A percentile compares a stretch with the other conserved stretches of the same genome.
phyloP scores from a whole-genome alignment of 208 protist genomes.

The Blechomonas ayalai region DNA sequence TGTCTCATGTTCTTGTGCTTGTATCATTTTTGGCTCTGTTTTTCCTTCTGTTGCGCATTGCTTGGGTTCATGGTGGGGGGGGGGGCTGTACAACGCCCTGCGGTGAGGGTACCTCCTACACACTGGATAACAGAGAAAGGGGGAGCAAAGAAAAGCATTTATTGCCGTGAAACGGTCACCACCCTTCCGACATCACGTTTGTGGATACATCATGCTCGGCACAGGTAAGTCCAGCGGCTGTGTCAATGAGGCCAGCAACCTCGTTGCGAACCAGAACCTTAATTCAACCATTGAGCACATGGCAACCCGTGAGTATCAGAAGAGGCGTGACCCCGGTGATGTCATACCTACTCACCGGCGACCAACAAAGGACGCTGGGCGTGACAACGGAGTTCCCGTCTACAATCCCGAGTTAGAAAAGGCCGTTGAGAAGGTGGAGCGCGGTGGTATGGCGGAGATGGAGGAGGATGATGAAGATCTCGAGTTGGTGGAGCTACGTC shows the following conservation, averaged over 20 bases:
- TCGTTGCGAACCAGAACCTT: conserved; percentile 85
- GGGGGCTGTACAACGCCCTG: too few relatives aligned
- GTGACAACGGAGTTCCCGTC: conserved; percentile 34
- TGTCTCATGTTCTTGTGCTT: too few relatives aligned
- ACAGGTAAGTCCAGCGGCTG: conserved; percentile 79
- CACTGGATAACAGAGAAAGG: neutral
- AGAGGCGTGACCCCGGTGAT: conserved; percentile 60
- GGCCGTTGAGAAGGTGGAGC: conserved; percentile 8
- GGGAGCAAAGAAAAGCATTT: conserved; percentile 2
- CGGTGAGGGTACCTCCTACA: too few relatives aligned
- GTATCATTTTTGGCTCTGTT: too few relatives aligned
- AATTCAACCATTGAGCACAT: conserved; percentile 81
- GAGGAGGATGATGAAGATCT: conserved; percentile 67
- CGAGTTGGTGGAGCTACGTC: conserved; percentile 69
- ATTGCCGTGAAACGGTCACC: too few relatives aligned
- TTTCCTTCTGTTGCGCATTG: conserved; percentile 4
- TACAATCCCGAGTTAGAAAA: conserved; percentile 73
- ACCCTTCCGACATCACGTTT: neutral
- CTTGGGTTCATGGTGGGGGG: too few relatives aligned
- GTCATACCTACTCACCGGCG: conserved; percentile 82
- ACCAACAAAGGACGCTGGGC: conserved; percentile 14
- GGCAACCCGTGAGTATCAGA: conserved; percentile 55
- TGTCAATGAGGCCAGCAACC: conserved; percentile 87
- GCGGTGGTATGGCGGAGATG: conserved; percentile 13
- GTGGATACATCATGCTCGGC: conserved; percentile 75